phyloP scores from a whole-genome alignment of 179 eudicot genomes.

The Beta lomatogona region DNA sequence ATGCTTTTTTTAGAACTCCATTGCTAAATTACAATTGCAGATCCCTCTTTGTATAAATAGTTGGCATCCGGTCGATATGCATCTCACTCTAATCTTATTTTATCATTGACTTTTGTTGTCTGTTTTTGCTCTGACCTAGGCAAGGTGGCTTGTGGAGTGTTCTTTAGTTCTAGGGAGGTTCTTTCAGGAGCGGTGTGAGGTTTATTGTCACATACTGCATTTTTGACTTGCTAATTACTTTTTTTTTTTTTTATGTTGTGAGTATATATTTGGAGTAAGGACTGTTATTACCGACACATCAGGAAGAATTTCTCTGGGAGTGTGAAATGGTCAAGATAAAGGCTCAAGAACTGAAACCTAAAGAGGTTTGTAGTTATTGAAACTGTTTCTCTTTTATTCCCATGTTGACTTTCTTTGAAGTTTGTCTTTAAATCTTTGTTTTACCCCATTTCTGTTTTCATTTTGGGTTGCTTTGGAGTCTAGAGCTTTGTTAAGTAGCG shows the following conservation, averaged over 20 bases:
- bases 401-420: background rate
- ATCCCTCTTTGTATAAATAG: background rate
- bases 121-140: conserved; percentile 48
- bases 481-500: no score
- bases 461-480: no score
- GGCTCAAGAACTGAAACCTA: conserved; percentile 54
- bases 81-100: background rate
- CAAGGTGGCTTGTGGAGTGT: conserved; percentile 94
- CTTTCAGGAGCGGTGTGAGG: conserved; percentile 99
- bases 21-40: background rate
- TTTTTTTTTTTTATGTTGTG: no score
- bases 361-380: no score
- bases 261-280: no score
- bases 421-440: background rate
- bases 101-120: conserved; percentile 13
- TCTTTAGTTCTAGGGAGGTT: conserved; percentile 75
- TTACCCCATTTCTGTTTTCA: background rate
- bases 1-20: background rate
- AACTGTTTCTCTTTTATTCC: no score
- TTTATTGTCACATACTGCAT: conserved; percentile 20
- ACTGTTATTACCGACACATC: conserved; percentile 13
- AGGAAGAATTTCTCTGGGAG: conserved; percentile 99
- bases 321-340: conserved; percentile 95
- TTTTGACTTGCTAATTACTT: background rate
- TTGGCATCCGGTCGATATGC: background rate